These are phyloP conservation scores for Gossypium aridum DNA, from an alignment of 441 rosid species.

Conservation along the genomic window DNA sequence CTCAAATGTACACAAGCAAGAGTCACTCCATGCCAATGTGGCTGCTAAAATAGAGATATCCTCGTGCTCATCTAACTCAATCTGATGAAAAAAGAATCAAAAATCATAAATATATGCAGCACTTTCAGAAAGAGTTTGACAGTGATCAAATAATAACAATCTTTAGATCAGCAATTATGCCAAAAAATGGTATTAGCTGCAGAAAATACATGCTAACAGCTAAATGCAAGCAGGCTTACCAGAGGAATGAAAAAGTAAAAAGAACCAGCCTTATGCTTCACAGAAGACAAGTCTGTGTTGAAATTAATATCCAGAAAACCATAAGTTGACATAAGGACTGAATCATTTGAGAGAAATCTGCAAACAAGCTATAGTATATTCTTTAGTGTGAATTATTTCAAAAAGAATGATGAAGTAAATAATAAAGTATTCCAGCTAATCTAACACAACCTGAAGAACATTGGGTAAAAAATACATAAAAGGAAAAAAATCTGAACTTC, in stretches of 20 bases:
- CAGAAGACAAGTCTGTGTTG: slow-evolving; percentile 29
- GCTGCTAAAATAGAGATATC: slow-evolving; percentile 69
- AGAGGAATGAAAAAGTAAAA: slow-evolving; percentile 77
- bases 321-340: slow-evolving; percentile 47
- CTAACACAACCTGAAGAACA: neutral
- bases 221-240: slow-evolving; percentile 34
- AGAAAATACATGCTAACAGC: neutral
- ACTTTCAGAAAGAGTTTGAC: slow-evolving; percentile 6
- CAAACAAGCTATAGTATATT: slow-evolving; percentile 30
- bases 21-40: slow-evolving; percentile 78
- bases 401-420: slow-evolving; percentile 7
- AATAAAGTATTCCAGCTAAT: neutral
- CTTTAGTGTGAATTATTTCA: slow-evolving; percentile 25
- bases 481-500: neutral
- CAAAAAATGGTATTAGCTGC: neutral
- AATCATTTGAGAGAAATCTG: slow-evolving; percentile 78
- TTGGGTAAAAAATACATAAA: neutral
- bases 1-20: slow-evolving; percentile 41
- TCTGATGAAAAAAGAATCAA: slow-evolving; percentile 43
- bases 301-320: slow-evolving; percentile 70
- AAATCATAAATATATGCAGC: slow-evolving; percentile 10
- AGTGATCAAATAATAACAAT: neutral
- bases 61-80: slow-evolving; percentile 69
- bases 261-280: slow-evolving; percentile 58
- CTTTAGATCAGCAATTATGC: neutral